Percentiles rank a stretch among this genome's conserved stretches.
Evolutionary conservation across 2,329 filamentous ascomycete genomes (phyloP).

Genomic region (Fusarium mundagurra): DNA sequence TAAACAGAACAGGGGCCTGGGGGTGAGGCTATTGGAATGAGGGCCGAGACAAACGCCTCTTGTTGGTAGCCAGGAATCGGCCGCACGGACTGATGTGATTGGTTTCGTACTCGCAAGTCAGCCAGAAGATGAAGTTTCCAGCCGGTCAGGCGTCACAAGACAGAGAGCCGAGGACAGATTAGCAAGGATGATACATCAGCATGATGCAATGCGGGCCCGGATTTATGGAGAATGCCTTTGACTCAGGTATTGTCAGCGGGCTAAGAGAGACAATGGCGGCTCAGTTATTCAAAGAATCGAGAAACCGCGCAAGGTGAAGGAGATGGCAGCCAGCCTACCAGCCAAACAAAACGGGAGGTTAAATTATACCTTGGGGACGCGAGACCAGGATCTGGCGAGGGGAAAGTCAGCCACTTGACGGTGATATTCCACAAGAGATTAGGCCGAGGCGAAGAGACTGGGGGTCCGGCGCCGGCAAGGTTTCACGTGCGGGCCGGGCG

Average conservation of each 20-base stretch:
- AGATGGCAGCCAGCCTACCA: background rate
- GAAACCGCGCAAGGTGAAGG: constrained; percentile 10
- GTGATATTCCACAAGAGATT: constrained; percentile 30
- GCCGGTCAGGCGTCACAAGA: constrained; percentile 42
- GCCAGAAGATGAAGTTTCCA: constrained; percentile 28
- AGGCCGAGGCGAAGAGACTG: constrained; percentile 39
- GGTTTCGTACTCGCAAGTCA: constrained; percentile 36
- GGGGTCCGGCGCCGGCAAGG: constrained; percentile 29
- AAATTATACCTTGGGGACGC: constrained; percentile 7
- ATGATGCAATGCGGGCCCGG: constrained; percentile 41
- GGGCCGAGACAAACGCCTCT: constrained; percentile 41
- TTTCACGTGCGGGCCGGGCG: constrained; percentile 37
- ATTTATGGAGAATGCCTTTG: constrained; percentile 39
- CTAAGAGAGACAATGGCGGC: constrained; percentile 13
- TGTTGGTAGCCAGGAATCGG: constrained; percentile 38
- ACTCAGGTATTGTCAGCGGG: constrained; percentile 37
- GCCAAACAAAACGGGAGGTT: constrained; percentile 15
- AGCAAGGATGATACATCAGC: constrained; percentile 39
- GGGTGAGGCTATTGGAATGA: constrained; percentile 36
- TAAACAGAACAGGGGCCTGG: constrained; percentile 34
- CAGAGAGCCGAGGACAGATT: constrained; percentile 21
- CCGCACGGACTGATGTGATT: constrained; percentile 36
- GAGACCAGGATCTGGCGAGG: constrained; percentile 22
- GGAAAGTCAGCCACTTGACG: constrained; percentile 25
- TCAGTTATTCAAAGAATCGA: constrained; percentile 19